phyloP scores from a whole-genome alignment of 257 asterid species.

The Salvia rosmarinus region DNA sequence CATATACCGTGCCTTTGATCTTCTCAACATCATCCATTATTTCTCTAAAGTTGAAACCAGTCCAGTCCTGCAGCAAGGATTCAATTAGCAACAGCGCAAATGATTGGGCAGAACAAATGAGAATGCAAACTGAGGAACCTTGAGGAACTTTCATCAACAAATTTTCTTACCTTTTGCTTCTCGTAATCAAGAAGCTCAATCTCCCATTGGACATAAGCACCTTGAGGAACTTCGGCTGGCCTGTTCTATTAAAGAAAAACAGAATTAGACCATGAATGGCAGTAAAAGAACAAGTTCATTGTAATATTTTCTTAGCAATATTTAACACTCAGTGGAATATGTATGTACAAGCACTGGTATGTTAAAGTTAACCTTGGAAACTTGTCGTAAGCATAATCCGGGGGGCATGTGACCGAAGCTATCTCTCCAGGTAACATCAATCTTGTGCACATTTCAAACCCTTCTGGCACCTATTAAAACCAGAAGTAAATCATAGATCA shows the following conservation, averaged over 20 bases:
- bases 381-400: constrained; percentile 98
- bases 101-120: constrained; percentile 17
- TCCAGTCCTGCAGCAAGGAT: constrained; percentile 85
- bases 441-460: constrained; percentile 96
- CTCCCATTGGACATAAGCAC: constrained; percentile 88
- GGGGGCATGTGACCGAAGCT: constrained; percentile 88
- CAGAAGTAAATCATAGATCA: constrained; percentile 33
- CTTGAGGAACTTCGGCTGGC: constrained; percentile 83
- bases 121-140: constrained; percentile 10
- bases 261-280: constrained; percentile 21
- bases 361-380: constrained; percentile 63
- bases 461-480: constrained; percentile 81
- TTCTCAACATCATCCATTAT: constrained; percentile 97
- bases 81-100: constrained; percentile 25
- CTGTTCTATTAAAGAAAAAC: constrained; percentile 42
- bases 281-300: background rate
- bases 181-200: constrained; percentile 97
- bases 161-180: constrained; percentile 69
- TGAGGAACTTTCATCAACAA: no score
- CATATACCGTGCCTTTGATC: constrained; percentile 97
- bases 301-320: background rate
- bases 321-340: constrained; percentile 6
- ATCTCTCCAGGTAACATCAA: constrained; percentile 96
- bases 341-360: background rate
- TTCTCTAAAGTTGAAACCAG: constrained; percentile 86